Base-by-base conservation (phyloP, 202 grass and related monocot species). In the Dendrocalamus latiflorus region DNA sequence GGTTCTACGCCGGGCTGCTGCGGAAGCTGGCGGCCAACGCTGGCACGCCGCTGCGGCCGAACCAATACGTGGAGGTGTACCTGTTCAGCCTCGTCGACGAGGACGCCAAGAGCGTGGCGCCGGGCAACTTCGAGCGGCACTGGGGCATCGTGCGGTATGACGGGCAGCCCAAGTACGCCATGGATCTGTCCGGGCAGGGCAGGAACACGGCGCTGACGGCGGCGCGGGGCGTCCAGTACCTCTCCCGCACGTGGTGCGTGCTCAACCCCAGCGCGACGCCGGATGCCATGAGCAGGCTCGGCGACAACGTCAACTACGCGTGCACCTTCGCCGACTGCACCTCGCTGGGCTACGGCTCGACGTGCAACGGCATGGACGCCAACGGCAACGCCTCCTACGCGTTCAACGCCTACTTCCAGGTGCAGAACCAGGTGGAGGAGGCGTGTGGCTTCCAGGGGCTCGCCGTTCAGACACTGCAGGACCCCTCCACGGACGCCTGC, bases 351-450 rank as follows among this genome's bases (percentile, higher is more conserved):
- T 89, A 89, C 61, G 94, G 91, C 17, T 97, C 94, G 0, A 86
- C 83, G 0, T 97, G 94, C 87, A 89, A 79, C 61, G 83, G 90
- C 44, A 48, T 97, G 86, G 91, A 97, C 66, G 69, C 86, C 20
- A 67, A 17, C 9, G 91, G 94, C 9, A 97, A 97, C 73, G 91
- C 91, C 5, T 97, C 94, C 11, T 97, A 92, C 70, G 94, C 91
- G 17, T 97, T 94, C 82, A 97, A 97, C 76, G 81, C 85, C 13
- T 97, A 97, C 84, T 97, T 91, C 82, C 91, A 97, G 88, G 84
- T 45, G 65, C 81, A 87, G 51, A 56, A 85, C 81, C 94, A 97
- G 72, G 65, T 70, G 37, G 83, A 94, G 7, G 64, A 77, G 22
- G 88, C 91, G 72, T 97, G 94, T n/a, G 58, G 81, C 25, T 97